Evolutionary conservation across 768 basidiomycete genomes (phyloP).

Genomic region (Suillus placidus): DNA sequence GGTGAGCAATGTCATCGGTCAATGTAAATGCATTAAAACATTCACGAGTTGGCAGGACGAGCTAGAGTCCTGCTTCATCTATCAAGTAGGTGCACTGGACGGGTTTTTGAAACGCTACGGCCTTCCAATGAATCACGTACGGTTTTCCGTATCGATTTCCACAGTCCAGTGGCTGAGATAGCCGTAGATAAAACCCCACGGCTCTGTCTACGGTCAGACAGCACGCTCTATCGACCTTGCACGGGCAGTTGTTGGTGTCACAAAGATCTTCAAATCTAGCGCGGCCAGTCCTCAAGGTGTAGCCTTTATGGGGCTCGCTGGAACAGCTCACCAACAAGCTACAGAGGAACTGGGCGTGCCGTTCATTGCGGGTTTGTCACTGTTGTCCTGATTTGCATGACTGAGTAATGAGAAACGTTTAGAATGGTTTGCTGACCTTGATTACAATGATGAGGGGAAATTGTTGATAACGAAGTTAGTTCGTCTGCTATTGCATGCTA

Average conservation of each 20-base stretch:
- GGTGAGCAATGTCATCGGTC: slow-evolving; percentile 34
- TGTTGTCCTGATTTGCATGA: neutral
- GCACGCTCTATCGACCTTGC: slow-evolving; percentile 58
- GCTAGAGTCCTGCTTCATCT: slow-evolving; percentile 58
- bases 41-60: slow-evolving; percentile 45
- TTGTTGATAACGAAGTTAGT: slow-evolving; percentile 60
- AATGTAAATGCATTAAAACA: neutral
- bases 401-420: neutral
- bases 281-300: slow-evolving; percentile 33
- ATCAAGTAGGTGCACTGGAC: slow-evolving; percentile 66
- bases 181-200: slow-evolving; percentile 59
- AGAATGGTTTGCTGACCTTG: slow-evolving; percentile 73
- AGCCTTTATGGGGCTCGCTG: slow-evolving; percentile 64
- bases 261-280: slow-evolving; percentile 48
- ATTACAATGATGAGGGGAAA: slow-evolving; percentile 58
- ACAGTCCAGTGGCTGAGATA: neutral
- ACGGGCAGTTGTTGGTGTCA: slow-evolving; percentile 54
- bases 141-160: slow-evolving; percentile 21
- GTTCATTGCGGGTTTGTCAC: slow-evolving; percentile 59
- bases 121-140: slow-evolving; percentile 58
- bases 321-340: slow-evolving; percentile 61
- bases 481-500: neutral
- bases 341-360: slow-evolving; percentile 55
- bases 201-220: slow-evolving; percentile 62
- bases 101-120: slow-evolving; percentile 60